These are phyloP conservation scores for Phytomonas serpens DNA, from an alignment of 208 protist genomes.

Conservation along the genomic window DNA sequence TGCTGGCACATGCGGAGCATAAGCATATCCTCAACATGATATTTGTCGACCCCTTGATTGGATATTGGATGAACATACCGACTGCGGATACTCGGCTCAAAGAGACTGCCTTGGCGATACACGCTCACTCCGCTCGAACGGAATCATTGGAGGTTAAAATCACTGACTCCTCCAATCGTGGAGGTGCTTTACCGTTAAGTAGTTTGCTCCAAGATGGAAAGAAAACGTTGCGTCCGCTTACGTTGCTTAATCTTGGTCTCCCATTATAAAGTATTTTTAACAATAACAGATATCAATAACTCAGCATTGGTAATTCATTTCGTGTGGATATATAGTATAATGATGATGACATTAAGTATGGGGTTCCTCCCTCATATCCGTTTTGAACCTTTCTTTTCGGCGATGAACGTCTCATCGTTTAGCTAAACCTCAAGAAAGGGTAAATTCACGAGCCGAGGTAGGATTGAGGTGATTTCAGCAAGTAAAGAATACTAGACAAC, in stretches of 20 bases:
- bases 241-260: conserved; percentile 37
- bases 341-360: neutral
- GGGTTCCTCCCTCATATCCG: neutral
- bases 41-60: conserved; percentile 68
- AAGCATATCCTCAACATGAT: conserved; percentile 71
- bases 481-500: neutral
- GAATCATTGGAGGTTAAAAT: conserved; percentile 23
- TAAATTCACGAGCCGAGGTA: neutral
- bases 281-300: neutral
- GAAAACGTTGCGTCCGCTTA: conserved; percentile 39
- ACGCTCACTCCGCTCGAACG: conserved; percentile 50
- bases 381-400: neutral
- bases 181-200: conserved; percentile 9
- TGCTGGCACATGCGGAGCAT: conserved; percentile 78
- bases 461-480: neutral
- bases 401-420: neutral
- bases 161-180: neutral
- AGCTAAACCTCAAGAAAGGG: neutral
- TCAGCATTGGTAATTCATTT: neutral
- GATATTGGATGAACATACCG: conserved; percentile 51
- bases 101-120: conserved; percentile 50
- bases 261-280: conserved; percentile 20
- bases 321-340: neutral
- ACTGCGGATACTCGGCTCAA: conserved; percentile 41
- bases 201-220: conserved; percentile 19